Evolutionary conservation across 371 early-diverging fungal genomes (phyloP).

Genomic region (Funneliformis caledonium): DNA sequence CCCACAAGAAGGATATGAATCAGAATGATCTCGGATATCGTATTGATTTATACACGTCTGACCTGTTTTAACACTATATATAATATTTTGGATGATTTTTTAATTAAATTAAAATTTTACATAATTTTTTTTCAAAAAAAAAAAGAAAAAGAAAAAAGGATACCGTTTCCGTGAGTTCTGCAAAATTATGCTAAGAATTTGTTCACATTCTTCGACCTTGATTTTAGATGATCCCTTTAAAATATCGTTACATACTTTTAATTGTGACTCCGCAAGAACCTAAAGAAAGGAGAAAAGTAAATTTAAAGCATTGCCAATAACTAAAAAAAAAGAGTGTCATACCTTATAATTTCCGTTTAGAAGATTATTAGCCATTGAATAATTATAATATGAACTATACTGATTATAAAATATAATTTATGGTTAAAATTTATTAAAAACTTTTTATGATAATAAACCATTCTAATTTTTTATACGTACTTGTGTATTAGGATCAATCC

Average conservation of each 20-base stretch:
- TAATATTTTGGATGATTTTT: not conserved
- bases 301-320: not conserved
- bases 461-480: slow-evolving; percentile 46
- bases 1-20: slow-evolving; percentile 71
- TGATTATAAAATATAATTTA: slow-evolving; percentile 38
- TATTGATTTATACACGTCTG: slow-evolving; percentile 76
- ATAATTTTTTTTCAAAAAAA: not conserved
- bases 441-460: not conserved
- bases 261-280: not conserved
- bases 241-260: not conserved
- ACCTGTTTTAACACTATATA: not conserved
- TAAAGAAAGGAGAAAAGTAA: not conserved
- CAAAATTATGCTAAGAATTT: slow-evolving; percentile 19
- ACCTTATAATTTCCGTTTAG: slow-evolving; percentile 49
- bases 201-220: not conserved
- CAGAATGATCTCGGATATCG: slow-evolving; percentile 70
- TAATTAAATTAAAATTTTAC: not conserved
- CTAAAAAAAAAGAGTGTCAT: slow-evolving; percentile 14
- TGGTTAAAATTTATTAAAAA: not conserved
- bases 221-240: not conserved
- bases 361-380: slow-evolving; percentile 51
- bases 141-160: not conserved
- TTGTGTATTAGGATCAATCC: slow-evolving; percentile 82
- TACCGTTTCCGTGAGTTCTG: not conserved
- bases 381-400: slow-evolving; percentile 63